Percentiles rank a stretch among this genome's conserved stretches.
Conservation (phyloP, 1,139 yeast genomes). For the Suhomyces bokatorum region DNA sequence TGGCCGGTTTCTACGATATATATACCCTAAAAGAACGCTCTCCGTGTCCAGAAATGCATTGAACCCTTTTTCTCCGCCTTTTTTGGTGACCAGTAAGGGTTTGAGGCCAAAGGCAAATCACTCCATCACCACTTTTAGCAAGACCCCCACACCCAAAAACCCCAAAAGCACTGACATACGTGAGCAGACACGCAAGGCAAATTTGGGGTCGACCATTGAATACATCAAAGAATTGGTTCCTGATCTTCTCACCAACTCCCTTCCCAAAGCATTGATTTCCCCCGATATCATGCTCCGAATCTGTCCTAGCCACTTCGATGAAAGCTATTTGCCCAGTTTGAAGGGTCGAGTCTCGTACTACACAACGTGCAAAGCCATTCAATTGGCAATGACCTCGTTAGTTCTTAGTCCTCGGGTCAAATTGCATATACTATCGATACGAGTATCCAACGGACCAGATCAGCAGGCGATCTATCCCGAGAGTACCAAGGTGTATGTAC, state of each 20-base stretch:
- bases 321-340: constrained; percentile 54
- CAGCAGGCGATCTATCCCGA: constrained; percentile 38
- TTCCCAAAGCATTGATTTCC: constrained; percentile 53
- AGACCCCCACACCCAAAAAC: background rate
- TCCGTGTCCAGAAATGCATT: background rate
- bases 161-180: background rate
- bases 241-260: constrained; percentile 46
- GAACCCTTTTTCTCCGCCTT: background rate
- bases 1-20: constrained; percentile 2
- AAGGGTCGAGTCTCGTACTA: constrained; percentile 61
- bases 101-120: background rate
- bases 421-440: constrained; percentile 51
- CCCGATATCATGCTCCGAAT: constrained; percentile 57
- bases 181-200: constrained; percentile 44
- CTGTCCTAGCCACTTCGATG: constrained; percentile 58
- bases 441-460: constrained; percentile 22
- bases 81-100: background rate
- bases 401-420: constrained; percentile 51
- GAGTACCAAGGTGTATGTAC: constrained; percentile 54
- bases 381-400: constrained; percentile 53
- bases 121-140: background rate
- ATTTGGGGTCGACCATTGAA: constrained; percentile 61
- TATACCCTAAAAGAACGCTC: background rate
- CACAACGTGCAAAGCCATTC: constrained; percentile 54
- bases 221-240: constrained; percentile 58